Conservation (phyloP, 106 monocot species). For the Phalaenopsis equestris region DNA sequence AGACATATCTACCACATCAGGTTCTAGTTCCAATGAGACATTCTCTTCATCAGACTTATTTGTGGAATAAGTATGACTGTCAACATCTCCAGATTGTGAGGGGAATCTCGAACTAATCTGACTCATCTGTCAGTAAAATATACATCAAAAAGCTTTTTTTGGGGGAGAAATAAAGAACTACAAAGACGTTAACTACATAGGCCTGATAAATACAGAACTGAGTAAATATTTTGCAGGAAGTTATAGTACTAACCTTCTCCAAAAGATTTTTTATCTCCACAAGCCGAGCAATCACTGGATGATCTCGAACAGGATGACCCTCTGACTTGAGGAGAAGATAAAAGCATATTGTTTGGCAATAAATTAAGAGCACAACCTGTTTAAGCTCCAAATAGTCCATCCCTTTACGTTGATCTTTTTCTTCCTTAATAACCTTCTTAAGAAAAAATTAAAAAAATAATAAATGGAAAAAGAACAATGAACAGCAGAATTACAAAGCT, state of each 20-base stretch:
- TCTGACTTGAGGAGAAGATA: constrained; percentile 87
- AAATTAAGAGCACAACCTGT: constrained; percentile 36
- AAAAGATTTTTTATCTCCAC: constrained; percentile 72
- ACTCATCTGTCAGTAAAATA: constrained; percentile 35
- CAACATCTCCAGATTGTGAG: constrained; percentile 15
- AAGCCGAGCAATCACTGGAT: constrained; percentile 75
- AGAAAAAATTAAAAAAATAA: not conserved
- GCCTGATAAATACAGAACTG: not conserved
- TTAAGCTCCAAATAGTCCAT: constrained; percentile 49
- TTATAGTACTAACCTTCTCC: constrained; percentile 53
- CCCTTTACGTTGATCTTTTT: constrained; percentile 12
- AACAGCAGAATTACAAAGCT: not conserved
- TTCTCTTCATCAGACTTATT: constrained; percentile 11
- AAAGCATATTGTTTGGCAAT: constrained; percentile 72
- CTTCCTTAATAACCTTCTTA: constrained; percentile 33
- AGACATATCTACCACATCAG: not conserved
- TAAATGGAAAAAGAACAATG: not conserved
- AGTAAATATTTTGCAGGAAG: not conserved
- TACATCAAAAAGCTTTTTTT: constrained; percentile 1
- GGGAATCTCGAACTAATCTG: constrained; percentile 28
- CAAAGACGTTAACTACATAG: not conserved
- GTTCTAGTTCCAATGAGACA: constrained; percentile 14
- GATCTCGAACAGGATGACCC: constrained; percentile 76
- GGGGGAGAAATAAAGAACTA: not conserved
- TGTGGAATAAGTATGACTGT: constrained; percentile 6